Evolutionary conservation across 2,329 filamentous ascomycete genomes (phyloP).

Genomic region (Phyllosticta citrichinensis): DNA sequence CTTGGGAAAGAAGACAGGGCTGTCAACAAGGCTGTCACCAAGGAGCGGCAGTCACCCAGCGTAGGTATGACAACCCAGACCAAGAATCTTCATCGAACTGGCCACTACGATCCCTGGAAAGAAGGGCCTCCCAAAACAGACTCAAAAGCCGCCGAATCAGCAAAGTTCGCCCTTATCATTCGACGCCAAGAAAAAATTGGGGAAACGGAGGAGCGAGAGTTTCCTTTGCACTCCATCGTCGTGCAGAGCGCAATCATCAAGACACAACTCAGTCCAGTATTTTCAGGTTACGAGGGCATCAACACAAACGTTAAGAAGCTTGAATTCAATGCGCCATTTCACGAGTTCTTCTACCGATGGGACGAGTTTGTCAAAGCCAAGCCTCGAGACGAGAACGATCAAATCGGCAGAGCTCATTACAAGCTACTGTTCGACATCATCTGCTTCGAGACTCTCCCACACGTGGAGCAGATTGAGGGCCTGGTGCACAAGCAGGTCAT

Average conservation of each 20-base stretch:
- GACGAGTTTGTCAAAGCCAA: slow-evolving; percentile 16
- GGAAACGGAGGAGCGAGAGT: not conserved
- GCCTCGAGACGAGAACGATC: slow-evolving; percentile 17
- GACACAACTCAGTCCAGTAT: slow-evolving; percentile 20
- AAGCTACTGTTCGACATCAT: slow-evolving; percentile 19
- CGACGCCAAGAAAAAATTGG: no score
- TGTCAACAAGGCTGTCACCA: no score
- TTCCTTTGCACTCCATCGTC: slow-evolving; percentile 21
- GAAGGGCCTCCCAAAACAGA: no score
- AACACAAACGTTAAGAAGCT: slow-evolving; percentile 22
- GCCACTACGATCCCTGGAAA: no score
- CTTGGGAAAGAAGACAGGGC: no score
- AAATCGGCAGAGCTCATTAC: slow-evolving; percentile 18
- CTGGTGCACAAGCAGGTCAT: slow-evolving; percentile 14
- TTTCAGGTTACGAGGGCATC: slow-evolving; percentile 23
- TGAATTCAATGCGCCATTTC: slow-evolving; percentile 24
- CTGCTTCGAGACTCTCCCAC: not conserved
- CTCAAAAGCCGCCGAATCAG: no score
- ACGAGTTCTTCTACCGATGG: slow-evolving; percentile 28
- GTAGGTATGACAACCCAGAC: no score
- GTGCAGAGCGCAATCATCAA: slow-evolving; percentile 26
- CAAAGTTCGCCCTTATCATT: no score
- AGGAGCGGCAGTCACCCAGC: no score
- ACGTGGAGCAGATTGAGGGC: slow-evolving; percentile 14
- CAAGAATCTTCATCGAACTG: no score